These are phyloP conservation scores for Dissophora ornata DNA, from an alignment of 192 early-diverging fungal species.

Conservation along the genomic window DNA sequence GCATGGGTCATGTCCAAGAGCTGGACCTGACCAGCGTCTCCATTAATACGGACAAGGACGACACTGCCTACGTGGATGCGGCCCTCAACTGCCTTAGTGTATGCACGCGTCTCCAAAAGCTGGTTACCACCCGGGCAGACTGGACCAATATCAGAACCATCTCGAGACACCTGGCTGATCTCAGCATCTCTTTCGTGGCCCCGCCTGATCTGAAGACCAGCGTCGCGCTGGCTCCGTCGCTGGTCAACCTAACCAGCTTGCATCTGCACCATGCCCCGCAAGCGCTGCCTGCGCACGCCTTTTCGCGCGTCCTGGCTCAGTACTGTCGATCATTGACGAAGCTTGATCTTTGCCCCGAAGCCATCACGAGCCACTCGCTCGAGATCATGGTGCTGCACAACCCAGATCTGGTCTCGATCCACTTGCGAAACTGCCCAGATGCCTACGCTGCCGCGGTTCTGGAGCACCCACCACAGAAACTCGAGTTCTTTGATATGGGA, in stretches of 20 bases:
- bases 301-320: constrained; percentile 41
- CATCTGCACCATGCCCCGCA: constrained; percentile 50
- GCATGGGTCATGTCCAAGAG: constrained; percentile 33
- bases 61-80: constrained; percentile 43
- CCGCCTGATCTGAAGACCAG: constrained; percentile 52
- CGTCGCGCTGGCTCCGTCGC: constrained; percentile 28
- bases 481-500: constrained; percentile 55
- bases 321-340: constrained; percentile 42
- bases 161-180: constrained; percentile 37
- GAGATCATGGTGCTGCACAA: constrained; percentile 33
- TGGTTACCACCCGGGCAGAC: constrained; percentile 45
- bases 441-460: constrained; percentile 32
- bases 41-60: constrained; percentile 40
- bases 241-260: constrained; percentile 46
- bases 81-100: constrained; percentile 45
- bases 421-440: constrained; percentile 46
- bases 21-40: constrained; percentile 47
- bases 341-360: constrained; percentile 38
- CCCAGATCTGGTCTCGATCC: constrained; percentile 31
- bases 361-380: constrained; percentile 22
- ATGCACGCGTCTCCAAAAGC: constrained; percentile 48
- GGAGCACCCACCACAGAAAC: constrained; percentile 40
- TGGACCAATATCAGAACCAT: constrained; percentile 45
- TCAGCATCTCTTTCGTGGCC: constrained; percentile 48
- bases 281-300: constrained; percentile 34